Evolutionary conservation across 2,329 filamentous ascomycete species (phyloP).

Genomic region (Phymatotrichopsis omnivora): DNA sequence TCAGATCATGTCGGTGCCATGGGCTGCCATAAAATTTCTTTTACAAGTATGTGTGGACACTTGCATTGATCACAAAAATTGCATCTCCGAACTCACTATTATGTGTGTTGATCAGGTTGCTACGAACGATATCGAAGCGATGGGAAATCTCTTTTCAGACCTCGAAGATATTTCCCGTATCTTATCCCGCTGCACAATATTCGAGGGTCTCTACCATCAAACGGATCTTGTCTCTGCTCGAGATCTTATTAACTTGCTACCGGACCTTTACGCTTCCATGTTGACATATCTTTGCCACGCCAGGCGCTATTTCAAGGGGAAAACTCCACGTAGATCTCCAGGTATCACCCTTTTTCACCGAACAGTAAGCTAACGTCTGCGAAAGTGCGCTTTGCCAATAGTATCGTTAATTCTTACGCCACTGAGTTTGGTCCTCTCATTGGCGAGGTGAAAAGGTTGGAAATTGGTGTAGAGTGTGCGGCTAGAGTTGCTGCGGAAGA

Average conservation of each 20-base stretch:
- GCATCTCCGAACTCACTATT: background rate
- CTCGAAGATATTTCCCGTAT: constrained; percentile 14
- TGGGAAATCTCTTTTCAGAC: constrained; percentile 7
- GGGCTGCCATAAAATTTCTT: constrained; percentile 30
- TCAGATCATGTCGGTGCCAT: constrained; percentile 29
- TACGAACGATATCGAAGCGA: constrained; percentile 14
- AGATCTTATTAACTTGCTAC: background rate
- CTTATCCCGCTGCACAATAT: constrained; percentile 22
- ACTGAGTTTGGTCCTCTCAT: no score
- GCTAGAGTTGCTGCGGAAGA: no score
- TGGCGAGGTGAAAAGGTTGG: no score
- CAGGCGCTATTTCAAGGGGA: background rate
- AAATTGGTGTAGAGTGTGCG: no score
- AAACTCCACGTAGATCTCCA: background rate
- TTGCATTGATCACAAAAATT: no score
- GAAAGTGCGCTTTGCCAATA: no score
- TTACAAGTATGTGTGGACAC: no score
- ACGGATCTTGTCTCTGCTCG: background rate
- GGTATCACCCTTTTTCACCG: no score
- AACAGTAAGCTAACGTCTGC: no score
- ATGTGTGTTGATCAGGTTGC: constrained; percentile 1
- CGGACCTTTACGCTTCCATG: background rate
- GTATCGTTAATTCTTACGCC: no score
- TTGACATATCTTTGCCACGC: background rate
- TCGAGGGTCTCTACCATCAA: constrained; percentile 16